These are phyloP conservation scores for Triticum aestivum DNA, from an alignment of 176 grass and related monocot species.

Conservation along the genomic window IWGSC_CS_RefSeq_v2.1 NC_057794.1:444943757-444944256, in stretches of 20 bases:
- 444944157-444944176: not conserved
- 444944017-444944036: conserved; percentile 11
- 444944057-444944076: conserved; percentile 3
- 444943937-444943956: not conserved
- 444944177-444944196: not conserved
- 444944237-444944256: conserved; percentile 10
- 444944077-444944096: not conserved
- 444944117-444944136: not conserved
- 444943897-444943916: not conserved
- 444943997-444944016: conserved; percentile 16
- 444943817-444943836: conserved; percentile 30
- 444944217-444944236: not conserved
- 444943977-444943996: not conserved
- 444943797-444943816: not conserved
- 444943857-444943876: not conserved
- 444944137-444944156: not conserved
- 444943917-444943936: not conserved
- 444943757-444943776: not conserved
- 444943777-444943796: conserved; percentile 3
- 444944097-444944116: not conserved
- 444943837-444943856: conserved; percentile 4
- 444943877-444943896: not conserved
- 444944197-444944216: conserved; percentile 3
- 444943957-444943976: conserved; percentile 11
- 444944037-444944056: not conserved